Evolutionary conservation across 441 rosid species (phyloP), one percentile per base, ranked within the genome.

Genomic region (Omphalea diandra): DNA sequence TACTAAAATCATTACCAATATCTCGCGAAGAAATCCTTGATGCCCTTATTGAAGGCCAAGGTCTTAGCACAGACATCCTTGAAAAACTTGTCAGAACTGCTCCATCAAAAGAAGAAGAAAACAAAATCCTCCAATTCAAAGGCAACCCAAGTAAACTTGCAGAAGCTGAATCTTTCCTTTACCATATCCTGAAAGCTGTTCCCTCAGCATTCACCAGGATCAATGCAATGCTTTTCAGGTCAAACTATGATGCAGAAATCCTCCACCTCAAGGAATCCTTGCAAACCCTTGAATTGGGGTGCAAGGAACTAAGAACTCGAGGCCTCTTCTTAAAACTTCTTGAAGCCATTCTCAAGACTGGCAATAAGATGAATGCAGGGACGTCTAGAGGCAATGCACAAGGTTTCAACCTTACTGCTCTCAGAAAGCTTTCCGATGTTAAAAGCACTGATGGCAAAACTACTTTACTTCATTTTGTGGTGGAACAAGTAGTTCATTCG

Each of bases 281-380:
- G 41, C 77, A 83, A 54, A 82, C 81, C 14, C 79, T 87, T 38
- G 83, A 87, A 70, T 33, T 68, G 41, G 87, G 79, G 0, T 83
- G 90, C 73, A 80, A 85, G 62, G 94, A 83, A 76, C 80, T 89
- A 22, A 72, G 82, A 62, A 83, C 68, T 17, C 71, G 78, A 14
- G 88, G 90, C 11, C 80, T 84, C 32, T 82, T 89, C 84, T 71
- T 84, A 20, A 87, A 89, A 53, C 91, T 87, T 59, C 83, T 89
- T 6, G 90, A 87, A 80, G 94, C 94, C 33, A 82, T 89, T 71
- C 83, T 89, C 24, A 89, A 89, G 78, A 88, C 91, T 5, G 90
- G 91, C 33, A 88, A 87, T 59, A 77, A 68, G 63, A 87, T 88
- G 86, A 88, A 88, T 68, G 87, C 88, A 0, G 94, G 94, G 73